Evolutionary conservation across 1,139 yeast genomes (phyloP).

Genomic region (Ogataea hybrid): DNA sequence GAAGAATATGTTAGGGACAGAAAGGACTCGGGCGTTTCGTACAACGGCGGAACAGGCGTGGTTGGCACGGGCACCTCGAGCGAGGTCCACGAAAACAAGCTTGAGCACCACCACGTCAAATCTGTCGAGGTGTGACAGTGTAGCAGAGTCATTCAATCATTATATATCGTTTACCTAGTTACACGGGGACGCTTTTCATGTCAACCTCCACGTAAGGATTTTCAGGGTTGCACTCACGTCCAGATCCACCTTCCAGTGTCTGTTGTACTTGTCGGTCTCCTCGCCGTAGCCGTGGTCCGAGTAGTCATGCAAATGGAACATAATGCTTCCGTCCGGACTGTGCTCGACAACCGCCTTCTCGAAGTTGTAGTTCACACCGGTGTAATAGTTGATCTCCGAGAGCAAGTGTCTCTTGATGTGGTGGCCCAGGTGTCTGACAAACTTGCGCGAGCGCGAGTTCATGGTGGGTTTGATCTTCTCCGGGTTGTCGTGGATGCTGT

Average conservation of each 20-base stretch:
- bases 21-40: constrained; percentile 12
- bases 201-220: constrained; percentile 52
- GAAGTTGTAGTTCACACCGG: constrained; percentile 39
- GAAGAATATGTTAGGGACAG: constrained; percentile 8
- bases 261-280: constrained; percentile 41
- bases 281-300: constrained; percentile 51
- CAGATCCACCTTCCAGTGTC: constrained; percentile 54
- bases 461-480: constrained; percentile 68
- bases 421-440: constrained; percentile 67
- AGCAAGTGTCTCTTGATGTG: constrained; percentile 67
- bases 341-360: constrained; percentile 22
- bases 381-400: constrained; percentile 56
- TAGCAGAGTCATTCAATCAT: background rate
- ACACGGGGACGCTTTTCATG: constrained; percentile 36
- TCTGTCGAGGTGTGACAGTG: constrained; percentile 14
- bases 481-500: constrained; percentile 60
- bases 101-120: constrained; percentile 12
- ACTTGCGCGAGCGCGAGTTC: constrained; percentile 66
- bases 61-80: constrained; percentile 17
- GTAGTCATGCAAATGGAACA: constrained; percentile 46
- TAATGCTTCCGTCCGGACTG: constrained; percentile 18
- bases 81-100: constrained; percentile 19
- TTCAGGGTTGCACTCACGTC: constrained; percentile 50
- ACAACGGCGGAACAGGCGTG: constrained; percentile 1
- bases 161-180: background rate